These are phyloP conservation scores for Heliocybe sulcata DNA, from an alignment of 1,284 basidiomycete species.

Conservation along the genomic window DNA sequence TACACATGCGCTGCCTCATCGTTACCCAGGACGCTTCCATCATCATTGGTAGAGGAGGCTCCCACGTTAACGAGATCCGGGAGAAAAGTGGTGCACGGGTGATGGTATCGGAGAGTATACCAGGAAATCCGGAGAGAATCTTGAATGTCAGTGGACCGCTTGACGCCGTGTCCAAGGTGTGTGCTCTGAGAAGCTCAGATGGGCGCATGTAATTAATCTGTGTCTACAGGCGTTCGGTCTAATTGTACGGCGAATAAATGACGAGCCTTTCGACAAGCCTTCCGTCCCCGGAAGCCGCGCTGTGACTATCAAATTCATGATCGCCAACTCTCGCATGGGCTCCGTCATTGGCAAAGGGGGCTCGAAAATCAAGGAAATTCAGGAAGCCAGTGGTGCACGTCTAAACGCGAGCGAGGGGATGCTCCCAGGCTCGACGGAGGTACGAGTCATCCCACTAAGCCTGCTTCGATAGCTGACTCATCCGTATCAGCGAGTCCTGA, in stretches of 20 bases:
- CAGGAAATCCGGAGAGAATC: conserved; percentile 97
- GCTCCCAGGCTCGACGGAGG: conserved; percentile 98
- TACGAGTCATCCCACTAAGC: conserved; percentile 22
- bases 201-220: background rate
- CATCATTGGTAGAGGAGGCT: conserved; percentile 96
- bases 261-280: conserved; percentile 96
- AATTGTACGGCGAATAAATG: conserved; percentile 97
- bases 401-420: conserved; percentile 97
- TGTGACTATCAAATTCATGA: conserved; percentile 99
- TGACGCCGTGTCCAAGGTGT: conserved; percentile 95
- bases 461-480: conserved; percentile 9
- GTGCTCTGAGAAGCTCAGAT: conserved; percentile 16
- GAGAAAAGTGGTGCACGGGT: conserved; percentile 96
- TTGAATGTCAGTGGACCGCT: conserved; percentile 96
- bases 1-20: conserved; percentile 94
- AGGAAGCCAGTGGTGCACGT: conserved; percentile 95
- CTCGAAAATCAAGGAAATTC: conserved; percentile 99
- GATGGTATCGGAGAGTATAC: conserved; percentile 94
- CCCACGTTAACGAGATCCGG: conserved; percentile 97
- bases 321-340: conserved; percentile 99
- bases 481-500: conserved; percentile 75
- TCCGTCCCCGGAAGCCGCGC: conserved; percentile 97
- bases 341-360: conserved; percentile 98
- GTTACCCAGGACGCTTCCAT: conserved; percentile 99
- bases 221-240: conserved; percentile 86